Conservation (phyloP, 2,329 filamentous ascomycete species). For the Ophiostoma australiae region DNA sequence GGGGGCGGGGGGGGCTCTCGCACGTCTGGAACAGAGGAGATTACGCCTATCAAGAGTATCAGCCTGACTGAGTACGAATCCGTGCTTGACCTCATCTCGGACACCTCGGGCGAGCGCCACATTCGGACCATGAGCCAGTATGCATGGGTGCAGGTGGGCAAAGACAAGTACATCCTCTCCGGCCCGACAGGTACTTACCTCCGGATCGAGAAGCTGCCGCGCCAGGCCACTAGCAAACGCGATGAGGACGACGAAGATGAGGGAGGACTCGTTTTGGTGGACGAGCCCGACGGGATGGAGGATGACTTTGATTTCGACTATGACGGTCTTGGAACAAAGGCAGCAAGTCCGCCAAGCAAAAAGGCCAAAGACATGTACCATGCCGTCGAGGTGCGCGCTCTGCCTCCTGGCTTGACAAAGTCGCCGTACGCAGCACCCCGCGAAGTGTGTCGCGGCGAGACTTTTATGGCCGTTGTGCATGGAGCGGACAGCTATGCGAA, state of each 20-base stretch:
- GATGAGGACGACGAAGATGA: constrained; percentile 30
- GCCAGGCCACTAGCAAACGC: constrained; percentile 24
- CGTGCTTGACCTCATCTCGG: constrained; percentile 83
- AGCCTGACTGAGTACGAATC: constrained; percentile 88
- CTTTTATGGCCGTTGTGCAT: constrained; percentile 71
- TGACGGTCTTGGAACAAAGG: background rate
- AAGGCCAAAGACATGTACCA: constrained; percentile 35
- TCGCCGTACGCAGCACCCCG: constrained; percentile 65
- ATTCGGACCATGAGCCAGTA: constrained; percentile 70
- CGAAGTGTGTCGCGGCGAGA: constrained; percentile 58
- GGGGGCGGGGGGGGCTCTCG: constrained; percentile 36
- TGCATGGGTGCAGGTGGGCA: constrained; percentile 77
- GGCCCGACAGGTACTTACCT: constrained; percentile 60
- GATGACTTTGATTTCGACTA: constrained; percentile 27
- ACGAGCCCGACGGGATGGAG: constrained; percentile 29
- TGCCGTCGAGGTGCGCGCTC: constrained; percentile 46
- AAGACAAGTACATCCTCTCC: constrained; percentile 65
- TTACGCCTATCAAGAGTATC: constrained; percentile 44
- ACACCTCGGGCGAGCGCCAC: constrained; percentile 71
- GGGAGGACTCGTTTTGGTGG: background rate
- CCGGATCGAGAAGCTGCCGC: constrained; percentile 43
- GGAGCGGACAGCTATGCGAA: constrained; percentile 77
- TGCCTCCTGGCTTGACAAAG: constrained; percentile 41
- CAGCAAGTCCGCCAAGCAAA: background rate
- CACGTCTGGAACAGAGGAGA: background rate